Evolutionary conservation across 768 basidiomycete species (phyloP), one percentile per base, ranked within the genome.

Genomic region (Tricholoma bakamatsutake): DNA sequence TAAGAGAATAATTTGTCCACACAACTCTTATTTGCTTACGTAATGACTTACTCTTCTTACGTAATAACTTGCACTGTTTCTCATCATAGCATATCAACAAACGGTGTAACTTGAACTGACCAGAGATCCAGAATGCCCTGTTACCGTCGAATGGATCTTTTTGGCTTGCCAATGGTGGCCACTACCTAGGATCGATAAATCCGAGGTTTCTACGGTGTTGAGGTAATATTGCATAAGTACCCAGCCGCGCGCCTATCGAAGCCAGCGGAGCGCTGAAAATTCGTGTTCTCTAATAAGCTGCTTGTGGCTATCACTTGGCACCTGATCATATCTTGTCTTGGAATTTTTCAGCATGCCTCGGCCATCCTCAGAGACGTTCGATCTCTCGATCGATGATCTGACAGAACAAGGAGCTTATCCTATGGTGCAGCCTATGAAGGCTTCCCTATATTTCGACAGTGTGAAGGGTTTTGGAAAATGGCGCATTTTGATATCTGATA

Each of bases 381-480:
- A 48, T 3, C 7, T n/a, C 27, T n/a, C 13, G 2, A 10, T 30
- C 28, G 27, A 28, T 15, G 27, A 13, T 9, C 9, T 24, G 8
- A 12, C 42, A 17, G 46, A 11, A 7, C n/a, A 31, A 15, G 27
- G 13, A 13, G 74, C 72, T 0, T 76, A 69, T 52, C 80, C 81
- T 0, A 68, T 69, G 46, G 74, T 82, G 0, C 82, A 80, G 50
- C 80, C 83, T 0, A 74, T 83, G 72, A 84, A 80, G 63, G 76
- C 82, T 2, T 80, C 82, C 0, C 65, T 84, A 0, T 78, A 83
- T 64, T 83, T 84, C 55, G 80, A 84, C 17, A 81, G 74, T 40
- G 76, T 78, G 0, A 73, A 77, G 7, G 81, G 80, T 0, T 85
- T 87, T 42, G 87, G 87, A 2, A 74, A 78, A 17, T 88, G 87